Conservation (phyloP, 2,329 filamentous ascomycete species). For the Cercospora zeina region DNA sequence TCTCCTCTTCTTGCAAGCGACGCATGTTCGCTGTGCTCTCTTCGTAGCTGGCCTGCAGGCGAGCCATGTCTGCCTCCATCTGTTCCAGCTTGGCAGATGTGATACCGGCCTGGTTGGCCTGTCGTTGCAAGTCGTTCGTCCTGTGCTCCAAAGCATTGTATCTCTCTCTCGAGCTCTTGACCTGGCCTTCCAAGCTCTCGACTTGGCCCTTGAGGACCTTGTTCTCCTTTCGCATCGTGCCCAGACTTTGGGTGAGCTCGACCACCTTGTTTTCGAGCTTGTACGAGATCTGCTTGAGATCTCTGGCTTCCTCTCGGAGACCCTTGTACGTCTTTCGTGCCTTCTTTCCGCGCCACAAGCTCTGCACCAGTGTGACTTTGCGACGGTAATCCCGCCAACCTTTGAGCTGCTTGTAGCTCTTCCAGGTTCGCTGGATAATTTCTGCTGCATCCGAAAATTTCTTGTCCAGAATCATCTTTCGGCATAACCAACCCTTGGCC, state of each 20-base stretch:
- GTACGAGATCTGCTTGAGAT: conserved; percentile 99
- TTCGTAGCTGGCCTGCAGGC: conserved; percentile 82
- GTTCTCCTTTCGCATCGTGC: conserved; percentile 91
- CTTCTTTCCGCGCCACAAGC: conserved; percentile 80
- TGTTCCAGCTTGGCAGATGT: conserved; percentile 84
- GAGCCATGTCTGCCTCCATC: conserved; percentile 95
- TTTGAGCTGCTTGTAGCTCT: conserved; percentile 73
- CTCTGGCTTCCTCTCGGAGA: conserved; percentile 89
- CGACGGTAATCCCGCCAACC: conserved; percentile 85
- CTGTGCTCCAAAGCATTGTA: conserved; percentile 87
- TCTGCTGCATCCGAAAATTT: conserved; percentile 87
- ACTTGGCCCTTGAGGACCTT: conserved; percentile 84
- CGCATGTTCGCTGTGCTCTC: conserved; percentile 90
- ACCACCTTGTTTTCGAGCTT: conserved; percentile 99
- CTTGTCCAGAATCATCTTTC: conserved; percentile 90
- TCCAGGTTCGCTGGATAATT: conserved; percentile 88
- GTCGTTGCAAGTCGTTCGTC: conserved; percentile 89
- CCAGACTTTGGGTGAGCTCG: conserved; percentile 90
- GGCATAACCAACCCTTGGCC: conserved; percentile 87
- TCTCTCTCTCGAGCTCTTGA: conserved; percentile 92
- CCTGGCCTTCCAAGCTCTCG: conserved; percentile 91
- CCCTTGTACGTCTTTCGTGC: conserved; percentile 86
- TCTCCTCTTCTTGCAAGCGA: conserved; percentile 91
- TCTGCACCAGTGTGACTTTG: conserved; percentile 88
- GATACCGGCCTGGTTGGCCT: conserved; percentile 97